Conservation (phyloP, 495 filamentous ascomycete species). For the Pyrenula massariospora region DNA sequence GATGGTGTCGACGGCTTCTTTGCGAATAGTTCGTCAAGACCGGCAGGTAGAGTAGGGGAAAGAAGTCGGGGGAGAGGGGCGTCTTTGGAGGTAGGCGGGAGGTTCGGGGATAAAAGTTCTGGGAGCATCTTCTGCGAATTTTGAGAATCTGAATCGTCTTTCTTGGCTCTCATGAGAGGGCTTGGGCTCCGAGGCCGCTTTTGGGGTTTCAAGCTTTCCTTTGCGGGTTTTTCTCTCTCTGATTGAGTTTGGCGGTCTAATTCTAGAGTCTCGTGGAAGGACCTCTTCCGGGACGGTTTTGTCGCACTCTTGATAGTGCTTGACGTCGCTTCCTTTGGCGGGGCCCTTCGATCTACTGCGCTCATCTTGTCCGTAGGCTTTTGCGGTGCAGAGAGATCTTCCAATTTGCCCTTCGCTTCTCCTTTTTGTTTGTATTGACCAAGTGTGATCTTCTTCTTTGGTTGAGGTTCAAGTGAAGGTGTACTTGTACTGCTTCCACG, state of each 20-base stretch:
- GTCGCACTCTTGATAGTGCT: not conserved
- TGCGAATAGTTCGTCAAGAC: not conserved
- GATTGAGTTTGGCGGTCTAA: not conserved
- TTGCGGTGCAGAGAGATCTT: not conserved
- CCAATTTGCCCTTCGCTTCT: not conserved
- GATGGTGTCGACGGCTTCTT: not conserved
- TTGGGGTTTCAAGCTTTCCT: not conserved
- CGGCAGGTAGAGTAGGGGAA: not conserved
- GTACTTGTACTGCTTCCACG: constrained; percentile 19
- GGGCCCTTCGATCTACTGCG: not conserved
- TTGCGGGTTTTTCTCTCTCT: not conserved
- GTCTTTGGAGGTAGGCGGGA: not conserved
- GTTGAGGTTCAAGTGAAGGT: constrained; percentile 12
- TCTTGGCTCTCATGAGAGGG: not conserved
- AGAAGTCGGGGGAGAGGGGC: not conserved
- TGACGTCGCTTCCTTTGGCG: not conserved
- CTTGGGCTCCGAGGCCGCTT: not conserved
- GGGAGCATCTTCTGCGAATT: not conserved
- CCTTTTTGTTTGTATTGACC: constrained; percentile 33
- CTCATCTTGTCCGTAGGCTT: not conserved
- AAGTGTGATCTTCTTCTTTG: constrained; percentile 39
- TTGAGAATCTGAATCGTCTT: not conserved
- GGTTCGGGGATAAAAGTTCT: not conserved
- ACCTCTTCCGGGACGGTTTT: not conserved
- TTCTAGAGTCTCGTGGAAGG: not conserved